Base-by-base conservation (phyloP, 2,329 filamentous ascomycete genomes). In the Aschersonia sp. region DNA sequence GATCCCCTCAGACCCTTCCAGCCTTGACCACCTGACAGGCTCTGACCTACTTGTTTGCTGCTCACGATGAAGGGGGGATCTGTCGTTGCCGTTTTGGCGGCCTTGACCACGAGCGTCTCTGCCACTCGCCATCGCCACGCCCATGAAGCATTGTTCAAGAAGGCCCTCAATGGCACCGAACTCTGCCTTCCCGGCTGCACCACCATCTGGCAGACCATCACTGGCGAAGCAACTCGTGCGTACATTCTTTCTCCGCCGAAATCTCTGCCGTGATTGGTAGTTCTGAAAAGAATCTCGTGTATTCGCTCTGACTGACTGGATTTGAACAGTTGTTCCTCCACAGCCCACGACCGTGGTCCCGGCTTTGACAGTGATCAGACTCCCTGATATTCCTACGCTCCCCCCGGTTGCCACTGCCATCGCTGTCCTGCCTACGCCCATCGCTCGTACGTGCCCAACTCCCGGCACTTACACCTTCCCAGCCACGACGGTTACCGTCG, bases 401-500 rank as follows among this genome's bases (percentile, higher is more conserved):
- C 35, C 35, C 4, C 35, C 35, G 35, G 35, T 12, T 12, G 7
- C 35, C 30, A 65, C 67, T 51, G 57, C 70, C 52, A 65, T 70
- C 48, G 64, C 68, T 32, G 64, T 73, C 49, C 65, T 68, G 46
- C 63, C 68, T 30, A 78, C 75, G 29, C 72, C 73, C 28, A 62
- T 72, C 54, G 62, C 69, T 46, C 66, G 73, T 65, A 67, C 67
- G 46, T 82, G 73, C 73, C 68, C 78, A 47, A 81, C 78, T 44
- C 77, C 84, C 32, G 84, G 84, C 65, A 77, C 75, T 52, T 89
- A 88, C 72, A 87, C 84, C 55, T 79, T 86, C 72, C 80, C 81
- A 55, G 82, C 83, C 51, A 84, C 75, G 55, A 89, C 84, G 52
- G 60, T 85, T 54, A 82, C 78, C 51, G 67, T 89, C 55, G 80